Evolutionary conservation across 2,329 filamentous ascomycete species (phyloP), one percentile per base, ranked within the genome.

Genomic region (Neurospora crassa): DNA sequence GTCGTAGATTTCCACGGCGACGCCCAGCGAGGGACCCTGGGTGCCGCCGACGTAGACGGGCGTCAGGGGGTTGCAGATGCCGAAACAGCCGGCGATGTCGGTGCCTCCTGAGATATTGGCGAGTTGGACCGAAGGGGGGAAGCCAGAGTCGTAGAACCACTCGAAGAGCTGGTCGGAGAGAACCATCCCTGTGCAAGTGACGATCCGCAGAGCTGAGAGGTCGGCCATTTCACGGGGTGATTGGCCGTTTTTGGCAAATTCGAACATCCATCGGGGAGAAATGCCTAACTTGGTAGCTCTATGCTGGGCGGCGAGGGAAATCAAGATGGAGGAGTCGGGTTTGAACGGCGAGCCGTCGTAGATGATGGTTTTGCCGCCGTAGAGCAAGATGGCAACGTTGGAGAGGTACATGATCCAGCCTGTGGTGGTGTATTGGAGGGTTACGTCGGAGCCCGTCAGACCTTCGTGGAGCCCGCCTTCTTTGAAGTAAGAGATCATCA

Each of bases 371-470:
- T 88, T 84, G 0, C 84, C 84, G 8, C 92, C 92, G 47, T 84
- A 81, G 1, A 91, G 76, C 8, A 95, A 82, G 4, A 84, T 82
- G 24, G 84, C 83, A 0, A 92, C 83, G 45, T 85, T 87, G 2
- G 84, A 81, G 10, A 94, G 82, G 78, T 95, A 96, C 93, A 97
- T 96, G 80, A 97, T 96, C 93, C 93, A 96, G 0, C 92, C 91
- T 0, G 91, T 93, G 0, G 89, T 91, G 0, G 89, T 88, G 77
- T 86, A 88, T 78, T 89, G 86, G 71, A 89, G 75, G 0, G 79
- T 77, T 1, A 87, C 82, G 63, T 80, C 81, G n/a, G 80, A 77
- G 0, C 81, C 75, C 0, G 74, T 77, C 4, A 80, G 71, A 40
- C 82, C 81, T 68, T 85, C 83, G 76, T 88, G 86, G 37, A 88